Evolutionary conservation across 2,329 filamentous ascomycete species (phyloP), one percentile per base, ranked within the genome.

Genomic region (Stagonosporopsis cucurbitacearum): DNA sequence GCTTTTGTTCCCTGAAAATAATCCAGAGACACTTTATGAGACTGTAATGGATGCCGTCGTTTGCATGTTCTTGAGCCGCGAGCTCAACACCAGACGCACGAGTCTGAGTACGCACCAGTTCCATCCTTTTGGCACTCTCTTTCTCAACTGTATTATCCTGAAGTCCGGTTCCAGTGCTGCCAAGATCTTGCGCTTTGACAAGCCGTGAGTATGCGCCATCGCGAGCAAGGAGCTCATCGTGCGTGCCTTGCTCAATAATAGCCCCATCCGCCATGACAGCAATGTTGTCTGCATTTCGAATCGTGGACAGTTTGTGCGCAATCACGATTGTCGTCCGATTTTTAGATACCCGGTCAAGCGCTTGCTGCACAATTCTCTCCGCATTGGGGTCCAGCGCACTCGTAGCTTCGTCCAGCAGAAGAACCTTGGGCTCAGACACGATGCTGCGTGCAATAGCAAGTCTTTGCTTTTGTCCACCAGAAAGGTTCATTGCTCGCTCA

Each of bases 301-400:
- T 96, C 4, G 95, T 99, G 0, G 92, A 96, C 6, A 98, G 81
- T 67, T 94, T 90, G 78, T 99, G 95, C 37, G 95, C 95, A 75
- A 99, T 98, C 7, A 93, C 90, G 67, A 98, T 96, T 2, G 94
- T 98, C 0, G 95, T 99, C 50, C 95, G 86, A 25, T 92, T 92
- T 60, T 88, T 84, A 0, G 93, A 85, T 20, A 94, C 94, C 41
- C 86, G 88, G 67, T 98, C 92, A 11, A 99, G 82, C 15, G 95
- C 95, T 41, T 90, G 90, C 75, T 98, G 95, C 1, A 99, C 94
- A 11, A 96, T 90, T 42, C 91, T 92, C 78, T 99, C 94, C 0
- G 91, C 95, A 71, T 96, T 95, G 15, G 94, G 96, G 71, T 98
- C 93, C 0, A 98, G 82, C 3, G 92, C 92, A 42, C 89, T 94